These are phyloP conservation scores for Brassica hybrid DNA, from an alignment of 441 rosid genomes.

Conservation along the genomic window DNA sequence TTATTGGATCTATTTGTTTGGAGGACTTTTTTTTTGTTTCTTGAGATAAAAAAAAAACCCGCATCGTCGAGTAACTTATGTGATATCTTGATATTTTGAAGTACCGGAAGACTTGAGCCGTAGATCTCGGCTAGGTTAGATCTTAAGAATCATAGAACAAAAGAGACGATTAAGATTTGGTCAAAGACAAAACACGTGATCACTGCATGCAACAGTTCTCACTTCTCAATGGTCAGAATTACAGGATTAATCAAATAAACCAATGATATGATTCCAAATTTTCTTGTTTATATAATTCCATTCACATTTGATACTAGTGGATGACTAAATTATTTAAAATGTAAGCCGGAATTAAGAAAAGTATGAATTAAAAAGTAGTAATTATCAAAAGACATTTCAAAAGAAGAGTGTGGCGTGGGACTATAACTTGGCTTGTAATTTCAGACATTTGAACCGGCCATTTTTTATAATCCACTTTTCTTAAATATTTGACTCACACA, in stretches of 20 bases:
- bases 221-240: slow-evolving; percentile 16
- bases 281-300: slow-evolving; percentile 1
- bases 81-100: not conserved
- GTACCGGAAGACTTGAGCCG: slow-evolving; percentile 22
- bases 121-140: slow-evolving; percentile 16
- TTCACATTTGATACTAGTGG: slow-evolving; percentile 25
- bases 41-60: not conserved
- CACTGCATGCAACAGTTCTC: slow-evolving; percentile 39
- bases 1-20: not conserved
- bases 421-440: slow-evolving; percentile 40
- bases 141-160: slow-evolving; percentile 8
- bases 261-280: not conserved
- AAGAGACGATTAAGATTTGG: slow-evolving; percentile 32
- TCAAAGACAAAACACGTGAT: slow-evolving; percentile 41
- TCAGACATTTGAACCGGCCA: slow-evolving; percentile 43
- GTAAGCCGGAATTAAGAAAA: slow-evolving; percentile 10
- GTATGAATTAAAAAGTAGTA: slow-evolving; percentile 6
- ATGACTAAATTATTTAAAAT: slow-evolving; percentile 4
- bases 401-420: slow-evolving; percentile 41
- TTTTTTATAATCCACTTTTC: slow-evolving; percentile 37
- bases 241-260: not conserved
- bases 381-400: slow-evolving; percentile 40
- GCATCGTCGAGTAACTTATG: not conserved
- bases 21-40: slow-evolving; percentile 1
- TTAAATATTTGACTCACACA: slow-evolving; percentile 21